Conservation (phyloP, 768 basidiomycete species). For the Boletus tylopilopsis region DNA sequence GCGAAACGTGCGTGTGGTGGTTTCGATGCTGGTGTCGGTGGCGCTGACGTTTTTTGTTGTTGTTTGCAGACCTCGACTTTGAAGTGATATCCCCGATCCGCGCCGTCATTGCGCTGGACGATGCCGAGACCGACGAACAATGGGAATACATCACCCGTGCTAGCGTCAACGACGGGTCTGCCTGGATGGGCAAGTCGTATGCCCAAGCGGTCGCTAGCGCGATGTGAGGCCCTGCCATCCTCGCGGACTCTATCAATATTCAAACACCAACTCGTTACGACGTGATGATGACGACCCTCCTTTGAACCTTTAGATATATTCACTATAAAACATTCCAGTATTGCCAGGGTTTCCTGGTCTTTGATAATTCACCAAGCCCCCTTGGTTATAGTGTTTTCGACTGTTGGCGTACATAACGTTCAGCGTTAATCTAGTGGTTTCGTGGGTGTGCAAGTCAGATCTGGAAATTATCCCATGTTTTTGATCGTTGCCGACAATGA, state of each 20-base stretch:
- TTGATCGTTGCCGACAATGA: background rate
- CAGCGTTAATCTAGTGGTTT: slow-evolving; percentile 8
- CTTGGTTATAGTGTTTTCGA: slow-evolving; percentile 10
- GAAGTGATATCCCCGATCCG: slow-evolving; percentile 31
- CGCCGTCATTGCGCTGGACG: slow-evolving; percentile 31
- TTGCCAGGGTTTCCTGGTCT: background rate
- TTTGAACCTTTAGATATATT: slow-evolving; percentile 7
- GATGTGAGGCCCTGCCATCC: slow-evolving; percentile 12
- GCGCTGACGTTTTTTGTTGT: background rate
- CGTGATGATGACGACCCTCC: slow-evolving; percentile 18
- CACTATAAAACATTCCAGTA: slow-evolving; percentile 11
- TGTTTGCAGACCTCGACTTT: slow-evolving; percentile 23
- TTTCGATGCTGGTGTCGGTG: background rate
- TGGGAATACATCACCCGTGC: slow-evolving; percentile 33
- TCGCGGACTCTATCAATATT: background rate
- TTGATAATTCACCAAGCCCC: slow-evolving; percentile 14
- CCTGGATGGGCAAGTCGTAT: slow-evolving; percentile 32
- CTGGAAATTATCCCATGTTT: background rate
- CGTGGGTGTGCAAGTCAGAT: too few species aligned
- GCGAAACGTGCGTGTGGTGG: slow-evolving; percentile 21
- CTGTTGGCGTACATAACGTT: background rate
- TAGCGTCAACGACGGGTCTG: slow-evolving; percentile 23
- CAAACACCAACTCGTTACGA: slow-evolving; percentile 4
- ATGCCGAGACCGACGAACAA: slow-evolving; percentile 25
- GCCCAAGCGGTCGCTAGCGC: slow-evolving; percentile 27